Evolutionary conservation across 169 alveolate genomes (phyloP).

Genomic region (Theileria annulata): DNA sequence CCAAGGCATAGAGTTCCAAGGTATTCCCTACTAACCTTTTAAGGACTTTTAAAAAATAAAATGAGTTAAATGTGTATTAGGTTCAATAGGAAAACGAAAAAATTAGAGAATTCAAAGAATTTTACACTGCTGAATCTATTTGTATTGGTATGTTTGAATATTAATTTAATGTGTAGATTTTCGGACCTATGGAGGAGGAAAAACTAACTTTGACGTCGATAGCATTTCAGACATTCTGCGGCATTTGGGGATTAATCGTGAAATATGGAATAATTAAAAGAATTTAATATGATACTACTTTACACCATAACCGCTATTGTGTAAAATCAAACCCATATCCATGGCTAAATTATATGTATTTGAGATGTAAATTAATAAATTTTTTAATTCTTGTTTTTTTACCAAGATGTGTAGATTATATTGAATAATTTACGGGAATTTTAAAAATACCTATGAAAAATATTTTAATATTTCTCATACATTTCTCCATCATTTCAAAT

Average conservation of each 20-base stretch:
- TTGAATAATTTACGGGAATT: not conserved
- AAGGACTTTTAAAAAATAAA: too few species aligned
- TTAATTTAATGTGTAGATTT: constrained; percentile 10
- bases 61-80: constrained; percentile 20
- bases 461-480: constrained; percentile 21
- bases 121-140: constrained; percentile 85
- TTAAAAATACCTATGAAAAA: not conserved
- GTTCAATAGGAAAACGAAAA: constrained; percentile 71
- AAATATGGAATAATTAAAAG: constrained; percentile 3
- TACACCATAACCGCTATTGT: constrained; percentile 8
- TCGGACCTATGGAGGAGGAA: constrained; percentile 61
- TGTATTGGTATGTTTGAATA: constrained; percentile 28
- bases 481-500: constrained; percentile 13
- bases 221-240: constrained; percentile 45
- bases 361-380: constrained; percentile 7
- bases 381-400: not conserved
- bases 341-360: not conserved
- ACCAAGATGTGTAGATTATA: constrained; percentile 10
- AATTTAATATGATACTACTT: not conserved
- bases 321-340: not conserved
- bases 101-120: constrained; percentile 82
- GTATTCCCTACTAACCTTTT: constrained; percentile 9
- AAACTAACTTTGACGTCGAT: constrained; percentile 12
- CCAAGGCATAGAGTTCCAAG: constrained; percentile 93
- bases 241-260: constrained; percentile 29